Evolutionary conservation across 2,329 filamentous ascomycete species (phyloP).

Genomic region (Monilinia vaccinii-corymbosi): DNA sequence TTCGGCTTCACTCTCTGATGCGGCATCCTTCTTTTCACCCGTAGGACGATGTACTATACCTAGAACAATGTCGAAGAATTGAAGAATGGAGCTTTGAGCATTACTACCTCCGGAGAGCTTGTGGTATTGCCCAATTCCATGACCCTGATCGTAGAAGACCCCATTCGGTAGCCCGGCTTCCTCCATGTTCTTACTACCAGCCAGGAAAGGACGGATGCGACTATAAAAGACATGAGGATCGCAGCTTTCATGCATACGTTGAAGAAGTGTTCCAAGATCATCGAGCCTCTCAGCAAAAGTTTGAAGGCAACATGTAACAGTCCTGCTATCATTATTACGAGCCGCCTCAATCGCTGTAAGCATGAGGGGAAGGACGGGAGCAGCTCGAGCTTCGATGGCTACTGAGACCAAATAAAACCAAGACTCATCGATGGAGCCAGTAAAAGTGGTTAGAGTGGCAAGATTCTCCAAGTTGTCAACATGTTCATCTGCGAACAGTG

Average conservation of each 20-base stretch:
- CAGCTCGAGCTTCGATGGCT: slow-evolving; percentile 88
- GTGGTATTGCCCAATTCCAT: slow-evolving; percentile 55
- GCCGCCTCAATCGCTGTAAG: slow-evolving; percentile 77
- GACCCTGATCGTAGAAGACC: slow-evolving; percentile 77
- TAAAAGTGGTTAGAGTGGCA: slow-evolving; percentile 81
- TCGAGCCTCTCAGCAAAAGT: slow-evolving; percentile 81
- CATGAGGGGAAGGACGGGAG: slow-evolving; percentile 81
- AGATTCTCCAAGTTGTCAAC: slow-evolving; percentile 82
- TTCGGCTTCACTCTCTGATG: slow-evolving; percentile 38
- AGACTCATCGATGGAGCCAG: slow-evolving; percentile 89
- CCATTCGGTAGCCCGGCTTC: slow-evolving; percentile 85
- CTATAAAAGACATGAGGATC: slow-evolving; percentile 94
- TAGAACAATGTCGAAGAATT: slow-evolving; percentile 91
- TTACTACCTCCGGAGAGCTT: slow-evolving; percentile 94
- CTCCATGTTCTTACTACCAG: slow-evolving; percentile 95
- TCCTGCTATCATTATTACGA: slow-evolving; percentile 56
- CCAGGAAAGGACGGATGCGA: slow-evolving; percentile 89
- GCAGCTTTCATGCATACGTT: slow-evolving; percentile 91
- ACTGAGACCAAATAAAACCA: slow-evolving; percentile 98
- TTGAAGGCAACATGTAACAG: slow-evolving; percentile 68
- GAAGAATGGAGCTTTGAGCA: slow-evolving; percentile 91
- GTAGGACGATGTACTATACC: slow-evolving; percentile 87
- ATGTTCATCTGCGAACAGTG: slow-evolving; percentile 73
- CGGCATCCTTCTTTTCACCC: slow-evolving; percentile 51
- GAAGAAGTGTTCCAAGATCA: slow-evolving; percentile 68